Conservation (phyloP, 2,329 filamentous ascomycete genomes). For the Microdochium trichocladiopsis region DNA sequence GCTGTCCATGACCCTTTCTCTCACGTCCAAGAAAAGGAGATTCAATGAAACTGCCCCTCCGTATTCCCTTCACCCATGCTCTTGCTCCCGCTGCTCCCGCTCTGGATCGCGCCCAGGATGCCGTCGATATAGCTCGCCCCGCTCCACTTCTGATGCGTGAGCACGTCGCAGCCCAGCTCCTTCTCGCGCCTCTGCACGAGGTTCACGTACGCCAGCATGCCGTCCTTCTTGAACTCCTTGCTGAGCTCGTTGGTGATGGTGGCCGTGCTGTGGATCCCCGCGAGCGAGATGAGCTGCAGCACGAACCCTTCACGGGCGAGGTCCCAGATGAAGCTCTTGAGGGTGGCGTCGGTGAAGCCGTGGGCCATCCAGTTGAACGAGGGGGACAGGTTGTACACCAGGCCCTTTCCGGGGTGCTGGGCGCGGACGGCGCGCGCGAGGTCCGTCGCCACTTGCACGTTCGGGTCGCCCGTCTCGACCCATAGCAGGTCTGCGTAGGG, state of each 20-base stretch:
- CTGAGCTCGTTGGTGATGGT: conserved; percentile 68
- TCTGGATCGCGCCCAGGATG: conserved; percentile 83
- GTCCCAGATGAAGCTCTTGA: conserved; percentile 95
- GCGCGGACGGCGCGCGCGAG: conserved; percentile 73
- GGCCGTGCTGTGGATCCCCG: conserved; percentile 59
- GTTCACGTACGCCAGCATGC: conserved; percentile 97
- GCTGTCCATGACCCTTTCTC: too few species aligned
- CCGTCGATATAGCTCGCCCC: conserved; percentile 72
- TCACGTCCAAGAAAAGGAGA: too few species aligned
- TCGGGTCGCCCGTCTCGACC: conserved; percentile 92
- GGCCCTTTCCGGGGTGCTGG: conserved; percentile 68
- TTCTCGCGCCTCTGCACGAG: conserved; percentile 85
- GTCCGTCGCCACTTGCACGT: conserved; percentile 65
- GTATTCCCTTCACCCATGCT: conserved; percentile 96
- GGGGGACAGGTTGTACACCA: conserved; percentile 94
- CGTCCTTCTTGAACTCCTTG: conserved; percentile 75
- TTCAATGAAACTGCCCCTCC: conserved; percentile 56
- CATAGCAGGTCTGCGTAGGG: conserved; percentile 93
- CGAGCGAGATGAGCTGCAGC: conserved; percentile 60
- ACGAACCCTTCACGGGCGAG: conserved; percentile 81
- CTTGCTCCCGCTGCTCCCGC: conserved; percentile 79
- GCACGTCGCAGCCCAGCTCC: conserved; percentile 82
- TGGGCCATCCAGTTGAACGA: conserved; percentile 99
- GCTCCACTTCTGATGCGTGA: conserved; percentile 88
- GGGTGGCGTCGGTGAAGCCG: conserved; percentile 74